Evolutionary conservation across 1,284 basidiomycete genomes (phyloP).

Genomic region (Xerocomus nothofagi): DNA sequence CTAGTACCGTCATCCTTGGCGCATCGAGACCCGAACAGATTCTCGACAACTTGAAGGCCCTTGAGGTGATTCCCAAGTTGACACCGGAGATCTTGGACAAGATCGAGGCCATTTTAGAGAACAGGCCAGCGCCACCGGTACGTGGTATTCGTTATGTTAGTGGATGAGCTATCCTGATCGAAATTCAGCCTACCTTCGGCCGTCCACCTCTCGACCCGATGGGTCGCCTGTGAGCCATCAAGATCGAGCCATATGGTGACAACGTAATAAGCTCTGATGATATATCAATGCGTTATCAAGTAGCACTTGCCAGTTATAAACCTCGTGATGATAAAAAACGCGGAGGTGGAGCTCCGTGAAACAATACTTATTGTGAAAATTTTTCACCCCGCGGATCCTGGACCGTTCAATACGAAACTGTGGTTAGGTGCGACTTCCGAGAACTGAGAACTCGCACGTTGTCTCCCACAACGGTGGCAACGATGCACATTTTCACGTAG

Average conservation of each 20-base stretch:
- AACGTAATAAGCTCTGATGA: neutral
- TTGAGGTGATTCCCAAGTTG: conserved; percentile 57
- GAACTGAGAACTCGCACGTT: neutral
- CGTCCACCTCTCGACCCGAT: conserved; percentile 33
- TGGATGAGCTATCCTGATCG: neutral
- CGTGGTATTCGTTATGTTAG: conserved; percentile 4
- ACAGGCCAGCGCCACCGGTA: conserved; percentile 33
- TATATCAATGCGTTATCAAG: neutral
- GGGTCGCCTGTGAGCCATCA: conserved; percentile 16
- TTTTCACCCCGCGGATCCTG: neutral
- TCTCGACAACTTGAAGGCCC: conserved; percentile 61
- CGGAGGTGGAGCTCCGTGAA: conserved; percentile 4
- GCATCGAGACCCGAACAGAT: conserved; percentile 51
- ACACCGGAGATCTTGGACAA: conserved; percentile 51
- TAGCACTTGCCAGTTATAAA: neutral
- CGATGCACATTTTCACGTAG: neutral
- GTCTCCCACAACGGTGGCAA: neutral
- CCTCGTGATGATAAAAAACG: neutral
- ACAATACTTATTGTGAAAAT: neutral
- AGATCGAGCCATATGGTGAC: neutral
- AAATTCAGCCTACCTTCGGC: conserved; percentile 27
- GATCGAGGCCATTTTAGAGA: conserved; percentile 55
- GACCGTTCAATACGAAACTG: conserved; percentile 1
- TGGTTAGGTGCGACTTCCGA: neutral
- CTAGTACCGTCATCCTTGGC: conserved; percentile 65